Percentiles rank a stretch among this genome's conserved stretches.
phyloP scores from a whole-genome alignment of 1,139 yeast species.

The Entelexis sorbosivorans region DNA sequence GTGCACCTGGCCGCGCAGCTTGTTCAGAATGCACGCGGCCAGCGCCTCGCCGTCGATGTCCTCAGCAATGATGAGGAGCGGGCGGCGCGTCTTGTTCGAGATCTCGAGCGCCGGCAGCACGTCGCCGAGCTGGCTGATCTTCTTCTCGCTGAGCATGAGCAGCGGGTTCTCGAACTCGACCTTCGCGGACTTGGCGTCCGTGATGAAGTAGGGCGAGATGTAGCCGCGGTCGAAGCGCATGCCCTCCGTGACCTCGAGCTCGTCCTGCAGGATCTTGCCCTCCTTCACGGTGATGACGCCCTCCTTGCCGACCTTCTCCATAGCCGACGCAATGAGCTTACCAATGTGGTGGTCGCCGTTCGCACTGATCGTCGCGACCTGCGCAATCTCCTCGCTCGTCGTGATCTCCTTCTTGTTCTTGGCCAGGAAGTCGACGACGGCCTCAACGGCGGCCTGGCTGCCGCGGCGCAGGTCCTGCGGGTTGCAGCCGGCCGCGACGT shows the following conservation, averaged over 20 bases:
- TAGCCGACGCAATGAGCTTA: slow-evolving; percentile 83
- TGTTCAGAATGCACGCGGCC: slow-evolving; percentile 97
- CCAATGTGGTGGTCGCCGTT: slow-evolving; percentile 96
- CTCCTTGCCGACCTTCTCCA: slow-evolving; percentile 99
- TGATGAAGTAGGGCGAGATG: slow-evolving; percentile 95
- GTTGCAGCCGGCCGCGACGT: slow-evolving; percentile 98
- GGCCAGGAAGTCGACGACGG: slow-evolving; percentile 81
- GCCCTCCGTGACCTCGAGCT: slow-evolving; percentile 96
- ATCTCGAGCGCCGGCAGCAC: slow-evolving; percentile 88
- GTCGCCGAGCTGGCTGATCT: slow-evolving; percentile 85
- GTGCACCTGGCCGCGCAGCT: slow-evolving; percentile 97
- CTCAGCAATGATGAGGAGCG: slow-evolving; percentile 88
- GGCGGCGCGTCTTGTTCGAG: slow-evolving; percentile 91
- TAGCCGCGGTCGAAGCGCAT: slow-evolving; percentile 98
- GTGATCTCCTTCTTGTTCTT: slow-evolving; percentile 93
- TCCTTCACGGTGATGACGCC: slow-evolving; percentile 98
- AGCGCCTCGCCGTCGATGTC: slow-evolving; percentile 98
- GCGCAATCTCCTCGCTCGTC: slow-evolving; percentile 94
- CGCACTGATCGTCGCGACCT: slow-evolving; percentile 97
- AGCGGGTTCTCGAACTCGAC: slow-evolving; percentile 96
- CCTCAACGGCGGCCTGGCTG: slow-evolving; percentile 96
- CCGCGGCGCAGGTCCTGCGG: slow-evolving; percentile 99
- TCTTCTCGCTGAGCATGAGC: slow-evolving; percentile 83
- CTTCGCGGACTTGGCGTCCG: slow-evolving; percentile 92
- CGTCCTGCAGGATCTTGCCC: slow-evolving; percentile 95